Conservation (phyloP, 2,329 filamentous ascomycete species). For the Penicillium sp. region DNA sequence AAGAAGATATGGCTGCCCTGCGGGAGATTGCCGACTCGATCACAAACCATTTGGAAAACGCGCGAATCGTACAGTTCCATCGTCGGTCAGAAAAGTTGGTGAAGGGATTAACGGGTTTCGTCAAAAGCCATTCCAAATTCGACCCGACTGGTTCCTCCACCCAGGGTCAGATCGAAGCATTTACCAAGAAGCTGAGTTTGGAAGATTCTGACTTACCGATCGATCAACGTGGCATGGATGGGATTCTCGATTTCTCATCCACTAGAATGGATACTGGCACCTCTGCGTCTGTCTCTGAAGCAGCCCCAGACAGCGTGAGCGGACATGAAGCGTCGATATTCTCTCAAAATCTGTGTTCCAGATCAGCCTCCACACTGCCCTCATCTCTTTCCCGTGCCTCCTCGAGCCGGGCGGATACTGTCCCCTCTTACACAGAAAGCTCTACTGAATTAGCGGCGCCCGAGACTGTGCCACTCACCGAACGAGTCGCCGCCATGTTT, state of each 20-base stretch:
- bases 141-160: constrained; percentile 21
- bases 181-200: not conserved
- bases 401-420: not conserved
- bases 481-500: constrained; percentile 35
- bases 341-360: not conserved
- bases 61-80: constrained; percentile 52
- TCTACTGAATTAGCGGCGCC: not conserved
- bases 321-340: not conserved
- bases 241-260: not conserved
- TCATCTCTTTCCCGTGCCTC: constrained; percentile 7
- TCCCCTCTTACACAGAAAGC: not conserved
- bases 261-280: not conserved
- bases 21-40: constrained; percentile 55
- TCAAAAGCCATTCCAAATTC: constrained; percentile 40
- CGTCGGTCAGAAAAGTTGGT: constrained; percentile 56
- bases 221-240: not conserved
- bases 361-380: not conserved
- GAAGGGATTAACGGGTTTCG: constrained; percentile 51
- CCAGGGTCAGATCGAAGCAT: constrained; percentile 8
- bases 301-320: not conserved
- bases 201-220: not conserved
- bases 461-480: constrained; percentile 15
- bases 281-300: not conserved
- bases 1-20: constrained; percentile 45
- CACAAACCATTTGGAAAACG: constrained; percentile 57